Evolutionary conservation across 805 yeast species (phyloP), one percentile per base, ranked within the genome.

Genomic region (Yarrowia alimentaria): DNA sequence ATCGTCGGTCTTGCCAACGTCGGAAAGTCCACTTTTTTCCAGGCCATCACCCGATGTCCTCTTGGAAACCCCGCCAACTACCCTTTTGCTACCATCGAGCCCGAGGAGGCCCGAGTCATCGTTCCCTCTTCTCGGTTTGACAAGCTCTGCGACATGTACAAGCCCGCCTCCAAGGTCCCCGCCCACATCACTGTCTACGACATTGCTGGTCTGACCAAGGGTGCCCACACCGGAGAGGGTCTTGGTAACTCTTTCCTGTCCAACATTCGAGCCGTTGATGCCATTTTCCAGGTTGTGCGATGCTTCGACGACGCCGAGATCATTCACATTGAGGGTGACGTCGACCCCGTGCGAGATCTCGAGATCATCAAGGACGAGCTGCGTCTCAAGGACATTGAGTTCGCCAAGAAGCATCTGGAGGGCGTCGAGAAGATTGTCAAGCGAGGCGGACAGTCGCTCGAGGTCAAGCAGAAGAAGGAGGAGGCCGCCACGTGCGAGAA

Each of bases 291-390:
- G 74, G 96, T 93, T 58, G 98, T 93, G 45, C 83, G 99, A 72
- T 86, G 95, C 71, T 93, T 93, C 64, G 96, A 89, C 65, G 99
- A 93, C 69, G 94, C 96, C 29, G 99, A 93, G 66, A 93, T 93
- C 63, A 89, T 90, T 61, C 99, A 93, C 72, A 85, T 93, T 62
- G 96, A 89, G 72, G 93, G 93, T 67, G 96, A 90, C 62, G 99
- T 93, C 56, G 81, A 93, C 71, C 99, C 99, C 57, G 82, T 79
- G 47, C 86, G 95, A 66, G 99, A 93, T 72, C 79, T 93, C 71
- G 93, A 86, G 58, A 91, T 93, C 66, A 87, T 93, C 66, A 76
- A 78, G 59, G 86, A 85, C 58, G 99, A 93, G 75, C 79, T 93
- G 70, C 83, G 96, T 73, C 77, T 91, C 67, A 93, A 93, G 74